A percentile compares a stretch with the other conserved stretches of the same genome.
Evolutionary conservation across 176 grass and related monocot genomes (phyloP).

Genomic region (Typha latifolia): DNA sequence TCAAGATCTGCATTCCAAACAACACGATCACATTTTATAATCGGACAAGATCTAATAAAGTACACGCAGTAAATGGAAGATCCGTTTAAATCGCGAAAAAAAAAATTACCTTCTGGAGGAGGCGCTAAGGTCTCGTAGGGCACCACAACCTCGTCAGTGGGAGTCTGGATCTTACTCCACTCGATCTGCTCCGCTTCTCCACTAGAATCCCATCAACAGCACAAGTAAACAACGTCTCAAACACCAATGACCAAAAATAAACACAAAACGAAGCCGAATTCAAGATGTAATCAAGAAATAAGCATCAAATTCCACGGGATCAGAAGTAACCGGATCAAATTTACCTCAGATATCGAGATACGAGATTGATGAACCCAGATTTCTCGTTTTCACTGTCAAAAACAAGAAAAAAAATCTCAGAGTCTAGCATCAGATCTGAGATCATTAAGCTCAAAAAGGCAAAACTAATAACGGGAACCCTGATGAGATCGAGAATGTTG

Average conservation of each 20-base stretch:
- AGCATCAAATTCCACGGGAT: neutral
- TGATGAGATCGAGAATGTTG: neutral
- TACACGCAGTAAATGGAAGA: too few species aligned
- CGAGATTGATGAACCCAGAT: constrained; percentile 70
- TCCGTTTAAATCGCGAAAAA: too few species aligned
- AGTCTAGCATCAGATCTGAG: constrained; percentile 3
- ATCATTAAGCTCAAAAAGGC: neutral
- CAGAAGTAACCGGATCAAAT: neutral
- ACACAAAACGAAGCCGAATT: neutral
- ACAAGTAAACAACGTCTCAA: neutral
- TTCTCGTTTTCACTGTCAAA: constrained; percentile 78
- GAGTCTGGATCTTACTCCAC: constrained; percentile 87
- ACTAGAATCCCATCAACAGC: constrained; percentile 16
- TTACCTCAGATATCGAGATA: constrained; percentile 83
- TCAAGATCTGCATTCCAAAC: constrained; percentile 52
- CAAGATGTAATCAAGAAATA: constrained; percentile 1
- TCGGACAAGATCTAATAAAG: too few species aligned
- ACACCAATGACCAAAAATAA: neutral
- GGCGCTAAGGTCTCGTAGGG: constrained; percentile 69
- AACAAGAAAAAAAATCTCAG: neutral
- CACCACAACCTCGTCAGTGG: constrained; percentile 76
- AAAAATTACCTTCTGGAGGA: constrained; percentile 41
- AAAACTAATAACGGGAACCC: neutral
- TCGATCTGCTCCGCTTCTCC: constrained; percentile 76
- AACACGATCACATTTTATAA: neutral